These are phyloP conservation scores for Coniochaeta ligniaria DNA, from an alignment of 2,329 filamentous ascomycete species.

Conservation along the genomic window DNA sequence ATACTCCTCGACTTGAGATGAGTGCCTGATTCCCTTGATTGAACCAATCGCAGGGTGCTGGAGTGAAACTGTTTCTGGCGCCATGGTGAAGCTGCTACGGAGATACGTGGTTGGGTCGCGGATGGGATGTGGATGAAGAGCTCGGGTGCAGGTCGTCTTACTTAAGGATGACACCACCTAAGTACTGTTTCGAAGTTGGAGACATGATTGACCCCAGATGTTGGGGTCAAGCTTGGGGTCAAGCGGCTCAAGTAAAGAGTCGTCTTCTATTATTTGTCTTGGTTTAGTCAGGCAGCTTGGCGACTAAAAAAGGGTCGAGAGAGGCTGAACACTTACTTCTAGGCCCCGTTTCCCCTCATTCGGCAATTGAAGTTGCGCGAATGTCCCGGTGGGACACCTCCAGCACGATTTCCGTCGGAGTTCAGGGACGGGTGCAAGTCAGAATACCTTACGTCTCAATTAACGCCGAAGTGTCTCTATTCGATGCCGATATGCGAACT, in stretches of 20 bases:
- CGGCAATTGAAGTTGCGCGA: background rate
- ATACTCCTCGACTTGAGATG: slow-evolving; percentile 10
- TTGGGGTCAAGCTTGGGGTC: background rate
- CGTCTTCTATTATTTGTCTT: background rate
- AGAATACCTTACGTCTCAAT: no score
- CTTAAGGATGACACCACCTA: background rate
- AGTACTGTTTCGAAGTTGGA: background rate
- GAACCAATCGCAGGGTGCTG: background rate
- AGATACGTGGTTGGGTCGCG: background rate
- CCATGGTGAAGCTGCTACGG: background rate
- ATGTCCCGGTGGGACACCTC: background rate
- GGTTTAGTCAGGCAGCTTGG: background rate
- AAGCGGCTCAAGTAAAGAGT: background rate
- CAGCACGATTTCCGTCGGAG: background rate
- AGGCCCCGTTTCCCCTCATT: background rate
- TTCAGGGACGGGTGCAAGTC: background rate
- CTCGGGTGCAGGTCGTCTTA: background rate
- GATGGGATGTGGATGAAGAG: background rate
- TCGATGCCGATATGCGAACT: no score
- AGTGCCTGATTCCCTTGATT: background rate
- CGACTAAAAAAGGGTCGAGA: background rate
- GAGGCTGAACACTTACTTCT: background rate
- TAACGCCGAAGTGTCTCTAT: no score
- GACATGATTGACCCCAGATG: background rate
- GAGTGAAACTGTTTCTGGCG: background rate